Percentiles rank a stretch among this genome's conserved stretches.
phyloP scores from a whole-genome alignment of 148 eudicot genomes.

The Amaranthus hypochondriacus region DNA sequence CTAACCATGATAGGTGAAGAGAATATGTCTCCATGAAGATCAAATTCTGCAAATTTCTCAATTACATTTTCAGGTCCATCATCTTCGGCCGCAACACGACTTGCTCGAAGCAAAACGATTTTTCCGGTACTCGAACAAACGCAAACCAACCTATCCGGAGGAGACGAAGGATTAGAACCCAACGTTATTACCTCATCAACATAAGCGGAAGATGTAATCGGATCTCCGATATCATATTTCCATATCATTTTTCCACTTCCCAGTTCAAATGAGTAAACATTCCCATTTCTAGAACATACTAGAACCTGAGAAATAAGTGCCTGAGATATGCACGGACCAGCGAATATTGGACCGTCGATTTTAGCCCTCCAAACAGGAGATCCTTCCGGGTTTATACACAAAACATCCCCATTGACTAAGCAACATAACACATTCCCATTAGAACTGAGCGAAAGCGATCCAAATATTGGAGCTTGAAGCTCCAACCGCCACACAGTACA shows the following conservation, averaged over 20 bases:
- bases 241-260: constrained; percentile 57
- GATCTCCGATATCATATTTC: constrained; percentile 58
- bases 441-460: constrained; percentile 55
- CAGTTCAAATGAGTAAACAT: constrained; percentile 58
- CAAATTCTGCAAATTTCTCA: constrained; percentile 50
- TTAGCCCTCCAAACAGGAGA: constrained; percentile 55
- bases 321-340: constrained; percentile 64
- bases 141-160: constrained; percentile 57
- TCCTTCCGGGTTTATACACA: constrained; percentile 49
- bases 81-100: constrained; percentile 17
- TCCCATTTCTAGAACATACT: constrained; percentile 73
- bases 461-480: constrained; percentile 73
- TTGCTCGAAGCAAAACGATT: constrained; percentile 41
- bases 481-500: constrained; percentile 58
- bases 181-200: constrained; percentile 62
- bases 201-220: constrained; percentile 80
- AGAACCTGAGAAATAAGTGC: constrained; percentile 55
- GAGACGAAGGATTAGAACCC: constrained; percentile 29
- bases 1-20: constrained; percentile 91
- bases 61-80: constrained; percentile 24
- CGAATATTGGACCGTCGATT: constrained; percentile 78
- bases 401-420: constrained; percentile 71
- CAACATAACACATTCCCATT: constrained; percentile 68
- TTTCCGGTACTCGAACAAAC: constrained; percentile 69
- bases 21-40: constrained; percentile 68